These are phyloP conservation scores for Aspergillus panamensis DNA, from an alignment of 495 filamentous ascomycete species.

Conservation along the genomic window DNA sequence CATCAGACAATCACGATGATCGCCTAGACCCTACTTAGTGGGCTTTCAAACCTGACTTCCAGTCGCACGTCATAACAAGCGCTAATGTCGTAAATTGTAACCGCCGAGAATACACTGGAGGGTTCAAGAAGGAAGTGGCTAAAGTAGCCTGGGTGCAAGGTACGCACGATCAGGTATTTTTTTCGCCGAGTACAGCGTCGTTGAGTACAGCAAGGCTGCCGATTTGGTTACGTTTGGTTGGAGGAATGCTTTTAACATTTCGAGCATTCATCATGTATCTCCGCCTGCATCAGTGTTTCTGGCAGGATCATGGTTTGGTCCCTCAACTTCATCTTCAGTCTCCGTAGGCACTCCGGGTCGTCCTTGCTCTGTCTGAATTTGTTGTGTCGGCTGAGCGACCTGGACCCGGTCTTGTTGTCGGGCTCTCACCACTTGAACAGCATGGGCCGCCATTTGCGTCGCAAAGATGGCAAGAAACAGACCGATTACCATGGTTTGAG, in stretches of 20 bases:
- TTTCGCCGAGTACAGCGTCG: too few relatives aligned
- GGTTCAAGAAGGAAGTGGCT: not conserved
- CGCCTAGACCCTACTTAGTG: not conserved
- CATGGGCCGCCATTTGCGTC: constrained; percentile 34
- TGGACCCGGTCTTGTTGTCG: constrained; percentile 21
- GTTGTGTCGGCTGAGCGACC: not conserved
- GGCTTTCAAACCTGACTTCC: not conserved
- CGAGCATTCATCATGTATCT: constrained; percentile 2
- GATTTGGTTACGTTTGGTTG: not conserved
- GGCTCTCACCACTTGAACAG: constrained; percentile 29
- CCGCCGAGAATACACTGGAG: not conserved
- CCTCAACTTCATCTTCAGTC: constrained; percentile 23
- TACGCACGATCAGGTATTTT: not conserved
- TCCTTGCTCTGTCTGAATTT: constrained; percentile 7
- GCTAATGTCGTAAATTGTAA: not conserved
- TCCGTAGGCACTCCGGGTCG: constrained; percentile 7
- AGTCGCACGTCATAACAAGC: not conserved
- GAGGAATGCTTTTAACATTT: not conserved
- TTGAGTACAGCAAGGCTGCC: not conserved
- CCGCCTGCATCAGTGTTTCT: constrained; percentile 2
- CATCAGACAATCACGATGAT: too few relatives aligned
- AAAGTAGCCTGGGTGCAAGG: not conserved
- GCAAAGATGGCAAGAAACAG: constrained; percentile 36
- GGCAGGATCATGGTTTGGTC: constrained; percentile 3
- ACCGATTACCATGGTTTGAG: constrained; percentile 37